Evolutionary conservation across 2,329 filamentous ascomycete species (phyloP), one percentile per base, ranked within the genome.

Genomic region (Alternaria arborescens): DNA sequence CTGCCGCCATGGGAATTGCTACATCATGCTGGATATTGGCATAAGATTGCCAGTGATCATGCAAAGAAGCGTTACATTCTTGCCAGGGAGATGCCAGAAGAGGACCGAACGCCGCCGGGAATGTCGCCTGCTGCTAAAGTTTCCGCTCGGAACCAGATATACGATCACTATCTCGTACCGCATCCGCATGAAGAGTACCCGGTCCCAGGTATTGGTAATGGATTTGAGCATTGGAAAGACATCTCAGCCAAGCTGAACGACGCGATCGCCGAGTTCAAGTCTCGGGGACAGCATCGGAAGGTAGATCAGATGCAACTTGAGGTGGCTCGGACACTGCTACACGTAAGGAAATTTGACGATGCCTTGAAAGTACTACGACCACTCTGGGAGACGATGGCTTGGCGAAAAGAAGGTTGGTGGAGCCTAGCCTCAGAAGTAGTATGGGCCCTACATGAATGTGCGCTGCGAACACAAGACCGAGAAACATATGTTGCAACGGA

Each of bases 1-100:
- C 63, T 86, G n/a, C 78, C 78, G 8, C 86, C 87, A 0, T 89
- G 86, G 84, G 82, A 88, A 62, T 74, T 84, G 14, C 78, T 89
- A 14, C 87, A 89, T 61, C 87, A 89, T 70, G 78, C 87, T 59
- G 87, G 87, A 1, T 89, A 89, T 72, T 89, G 87, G 87, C 75
- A 86, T 46, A 80, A 83, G 60, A 77, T 85, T 18, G 81, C 86
- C 7, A 83, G 83, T 12, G 83, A 82, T 51, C 82, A 86, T 68
- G 80, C 85, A 8, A 79, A 81, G 66, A 71, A 75, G 47, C 82
- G 87, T 22, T 83, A 84, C 62, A 67, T 77, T 14, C 78, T 85
- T 46, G 86, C 87, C 5, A 71, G 83, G 50, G 80, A 85, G 24
- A 87, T 89, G 43, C 85, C 87, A 20, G 82, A 84, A 48, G 87